Evolutionary conservation across 305 asterid species (phyloP).

Genomic region (Caryopteris hybrid): DNA sequence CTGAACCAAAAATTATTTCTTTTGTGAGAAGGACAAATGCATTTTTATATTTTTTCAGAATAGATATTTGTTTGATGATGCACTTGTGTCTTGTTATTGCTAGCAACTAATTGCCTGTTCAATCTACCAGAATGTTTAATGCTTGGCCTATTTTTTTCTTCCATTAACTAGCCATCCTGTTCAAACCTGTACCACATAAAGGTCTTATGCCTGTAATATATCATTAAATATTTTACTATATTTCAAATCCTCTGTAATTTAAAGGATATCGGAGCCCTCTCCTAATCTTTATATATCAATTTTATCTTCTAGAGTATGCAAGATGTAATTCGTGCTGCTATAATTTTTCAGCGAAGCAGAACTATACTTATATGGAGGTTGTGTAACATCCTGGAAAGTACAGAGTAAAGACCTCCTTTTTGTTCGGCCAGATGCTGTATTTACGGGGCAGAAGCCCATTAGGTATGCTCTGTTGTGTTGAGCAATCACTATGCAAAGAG

Average conservation of each 20-base stretch:
- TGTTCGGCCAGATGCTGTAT: slow-evolving; percentile 97
- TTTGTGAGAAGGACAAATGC: neutral
- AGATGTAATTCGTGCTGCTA: neutral
- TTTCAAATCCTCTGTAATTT: neutral
- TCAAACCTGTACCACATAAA: neutral
- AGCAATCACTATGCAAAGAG: neutral
- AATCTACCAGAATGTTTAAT: neutral
- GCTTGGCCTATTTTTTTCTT: neutral
- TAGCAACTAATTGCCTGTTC: neutral
- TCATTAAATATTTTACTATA: neutral
- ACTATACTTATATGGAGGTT: slow-evolving; percentile 86
- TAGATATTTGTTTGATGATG: neutral
- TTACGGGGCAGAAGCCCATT: slow-evolving; percentile 91
- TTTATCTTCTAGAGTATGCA: neutral
- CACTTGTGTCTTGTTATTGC: neutral
- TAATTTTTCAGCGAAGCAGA: slow-evolving; percentile 78
- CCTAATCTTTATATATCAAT: neutral
- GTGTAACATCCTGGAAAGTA: slow-evolving; percentile 97
- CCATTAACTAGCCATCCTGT: neutral
- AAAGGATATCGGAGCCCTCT: neutral
- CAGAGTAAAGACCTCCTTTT: slow-evolving; percentile 78
- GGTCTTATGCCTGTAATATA: neutral
- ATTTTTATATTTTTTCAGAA: neutral
- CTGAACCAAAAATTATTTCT: neutral
- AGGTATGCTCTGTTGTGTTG: slow-evolving; percentile 42